Evolutionary conservation across 148 eudicot species (phyloP).

Genomic region (Rheum nobile): DNA sequence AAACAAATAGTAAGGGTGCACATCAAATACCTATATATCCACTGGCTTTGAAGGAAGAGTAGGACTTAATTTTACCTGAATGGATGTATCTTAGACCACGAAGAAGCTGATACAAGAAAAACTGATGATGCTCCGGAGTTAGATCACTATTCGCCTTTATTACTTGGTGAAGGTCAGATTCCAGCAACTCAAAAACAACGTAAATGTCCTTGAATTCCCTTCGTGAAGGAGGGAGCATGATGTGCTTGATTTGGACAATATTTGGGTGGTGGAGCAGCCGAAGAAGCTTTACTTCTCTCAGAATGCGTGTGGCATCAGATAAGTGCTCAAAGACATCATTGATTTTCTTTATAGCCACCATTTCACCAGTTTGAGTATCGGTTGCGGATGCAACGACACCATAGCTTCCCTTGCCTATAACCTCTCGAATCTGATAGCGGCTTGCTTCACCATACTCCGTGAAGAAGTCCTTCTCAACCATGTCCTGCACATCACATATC

Average conservation of each 20-base stretch:
- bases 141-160: constrained; percentile 56
- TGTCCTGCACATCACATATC: constrained; percentile 18
- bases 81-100: constrained; percentile 57
- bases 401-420: constrained; percentile 65
- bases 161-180: constrained; percentile 54
- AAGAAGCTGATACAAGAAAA: constrained; percentile 56
- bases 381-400: constrained; percentile 64
- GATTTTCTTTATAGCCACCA: constrained; percentile 45
- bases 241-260: constrained; percentile 57
- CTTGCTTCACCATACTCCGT: constrained; percentile 67
- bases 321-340: constrained; percentile 6
- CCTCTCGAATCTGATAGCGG: constrained; percentile 51
- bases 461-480: constrained; percentile 57
- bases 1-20: background rate
- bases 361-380: constrained; percentile 61
- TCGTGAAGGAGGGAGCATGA: constrained; percentile 52
- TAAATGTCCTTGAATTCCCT: constrained; percentile 67
- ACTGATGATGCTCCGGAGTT: constrained; percentile 54
- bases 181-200: constrained; percentile 24
- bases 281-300: constrained; percentile 53
- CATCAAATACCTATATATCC: background rate
- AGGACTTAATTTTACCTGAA: constrained; percentile 30
- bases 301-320: constrained; percentile 9
- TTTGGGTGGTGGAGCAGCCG: constrained; percentile 52
- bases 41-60: background rate